Evolutionary conservation across 257 asterid species (phyloP).

Genomic region (Capsicum pubescens): DNA sequence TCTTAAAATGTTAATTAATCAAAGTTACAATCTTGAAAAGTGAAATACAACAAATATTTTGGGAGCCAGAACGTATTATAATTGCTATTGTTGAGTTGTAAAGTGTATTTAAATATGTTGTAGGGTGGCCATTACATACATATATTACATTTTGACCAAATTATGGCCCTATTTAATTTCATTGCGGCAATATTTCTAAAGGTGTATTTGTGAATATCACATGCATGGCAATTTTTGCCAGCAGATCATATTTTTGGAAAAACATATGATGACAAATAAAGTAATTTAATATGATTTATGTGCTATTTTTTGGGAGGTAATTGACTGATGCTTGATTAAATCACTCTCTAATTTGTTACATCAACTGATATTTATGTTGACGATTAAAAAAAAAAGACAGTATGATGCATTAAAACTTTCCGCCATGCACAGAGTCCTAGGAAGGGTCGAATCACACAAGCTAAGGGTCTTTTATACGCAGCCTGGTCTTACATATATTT

Average conservation of each 20-base stretch:
- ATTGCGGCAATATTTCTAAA: conserved; percentile 2
- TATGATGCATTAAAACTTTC: too few relatives aligned
- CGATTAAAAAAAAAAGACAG: too few relatives aligned
- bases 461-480: too few relatives aligned
- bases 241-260: conserved; percentile 31
- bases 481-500: too few relatives aligned
- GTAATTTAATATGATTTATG: neutral
- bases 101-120: neutral
- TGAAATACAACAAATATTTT: too few relatives aligned
- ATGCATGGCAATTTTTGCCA: conserved; percentile 44
- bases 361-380: neutral
- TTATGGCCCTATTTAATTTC: conserved; percentile 23
- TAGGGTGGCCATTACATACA: neutral
- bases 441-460: too few relatives aligned
- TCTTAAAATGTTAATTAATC: too few relatives aligned
- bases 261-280: neutral
- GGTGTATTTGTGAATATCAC: conserved; percentile 39
- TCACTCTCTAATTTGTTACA: neutral
- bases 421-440: too few relatives aligned
- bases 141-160: conserved; percentile 25
- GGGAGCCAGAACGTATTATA: too few relatives aligned
- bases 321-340: too few relatives aligned
- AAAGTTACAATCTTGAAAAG: too few relatives aligned
- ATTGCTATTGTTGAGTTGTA: neutral
- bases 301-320: neutral